These are phyloP conservation scores for Ogataea pignaliae DNA, from an alignment of 805 yeast genomes.

Conservation along the genomic window DNA sequence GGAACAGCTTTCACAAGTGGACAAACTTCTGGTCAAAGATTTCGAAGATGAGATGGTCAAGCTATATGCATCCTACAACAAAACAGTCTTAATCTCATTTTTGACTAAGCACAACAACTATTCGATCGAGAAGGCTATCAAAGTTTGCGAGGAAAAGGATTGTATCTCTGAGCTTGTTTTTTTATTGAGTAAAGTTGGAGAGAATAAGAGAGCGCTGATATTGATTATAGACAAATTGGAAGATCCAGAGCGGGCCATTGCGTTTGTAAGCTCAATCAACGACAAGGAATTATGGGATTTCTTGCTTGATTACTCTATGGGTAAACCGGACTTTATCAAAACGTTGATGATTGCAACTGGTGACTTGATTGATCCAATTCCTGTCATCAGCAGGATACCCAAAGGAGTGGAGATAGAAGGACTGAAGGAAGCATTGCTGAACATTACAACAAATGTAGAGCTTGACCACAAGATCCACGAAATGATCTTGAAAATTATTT, in stretches of 20 bases:
- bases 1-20: constrained; percentile 50
- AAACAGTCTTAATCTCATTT: constrained; percentile 52
- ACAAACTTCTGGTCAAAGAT: constrained; percentile 48
- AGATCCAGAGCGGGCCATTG: constrained; percentile 78
- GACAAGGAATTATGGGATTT: constrained; percentile 81
- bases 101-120: constrained; percentile 57
- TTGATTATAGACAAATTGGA: constrained; percentile 72
- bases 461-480: constrained; percentile 48
- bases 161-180: constrained; percentile 73
- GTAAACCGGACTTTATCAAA: constrained; percentile 70
- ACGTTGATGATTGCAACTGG: constrained; percentile 69
- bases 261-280: constrained; percentile 62
- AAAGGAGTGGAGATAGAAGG: constrained; percentile 59
- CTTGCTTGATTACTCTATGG: constrained; percentile 63
- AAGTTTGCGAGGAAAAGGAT: constrained; percentile 50
- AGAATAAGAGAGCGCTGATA: constrained; percentile 66
- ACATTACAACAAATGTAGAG: constrained; percentile 61
- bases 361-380: constrained; percentile 61
- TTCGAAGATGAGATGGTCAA: constrained; percentile 66
- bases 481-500: constrained; percentile 51
- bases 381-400: constrained; percentile 63
- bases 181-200: constrained; percentile 78
- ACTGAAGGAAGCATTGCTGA: constrained; percentile 53
- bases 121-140: constrained; percentile 66
- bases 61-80: constrained; percentile 61